Conservation (phyloP, 2,329 filamentous ascomycete genomes). For the Penicillium occitanis region DNA sequence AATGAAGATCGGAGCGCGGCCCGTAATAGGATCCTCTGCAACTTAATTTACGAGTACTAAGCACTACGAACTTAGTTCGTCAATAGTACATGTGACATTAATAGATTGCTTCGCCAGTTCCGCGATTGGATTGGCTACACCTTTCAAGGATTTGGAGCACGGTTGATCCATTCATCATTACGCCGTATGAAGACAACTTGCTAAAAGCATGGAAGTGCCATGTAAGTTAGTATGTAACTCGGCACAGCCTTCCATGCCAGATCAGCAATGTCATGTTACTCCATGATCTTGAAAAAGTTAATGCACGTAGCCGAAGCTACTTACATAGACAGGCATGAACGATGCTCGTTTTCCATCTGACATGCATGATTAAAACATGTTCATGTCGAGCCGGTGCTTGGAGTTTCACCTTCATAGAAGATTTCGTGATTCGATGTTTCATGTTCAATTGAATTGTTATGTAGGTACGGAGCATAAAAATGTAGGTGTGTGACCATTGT, state of each 20-base stretch:
- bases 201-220: not conserved
- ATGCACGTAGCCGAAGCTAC: conserved; percentile 10
- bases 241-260: not conserved
- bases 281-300: conserved; percentile 9
- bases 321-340: conserved; percentile 12
- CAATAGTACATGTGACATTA: conserved; percentile 4
- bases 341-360: not conserved
- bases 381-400: not conserved
- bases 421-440: not conserved
- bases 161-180: not conserved
- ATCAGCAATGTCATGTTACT: not conserved
- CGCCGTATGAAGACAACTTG: not conserved
- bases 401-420: not conserved
- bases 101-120: not conserved
- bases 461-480: not conserved
- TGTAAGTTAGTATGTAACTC: not conserved
- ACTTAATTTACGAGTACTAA: conserved; percentile 1
- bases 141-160: not conserved
- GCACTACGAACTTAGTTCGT: not conserved
- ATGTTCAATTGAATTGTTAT: not conserved
- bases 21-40: not conserved
- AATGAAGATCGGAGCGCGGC: not conserved
- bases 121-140: not conserved
- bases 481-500: not conserved
- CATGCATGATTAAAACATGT: conserved; percentile 6